Evolutionary conservation across 164 flowering plant genomes (phyloP).

Genomic region (Paratinospora sagittata): DNA sequence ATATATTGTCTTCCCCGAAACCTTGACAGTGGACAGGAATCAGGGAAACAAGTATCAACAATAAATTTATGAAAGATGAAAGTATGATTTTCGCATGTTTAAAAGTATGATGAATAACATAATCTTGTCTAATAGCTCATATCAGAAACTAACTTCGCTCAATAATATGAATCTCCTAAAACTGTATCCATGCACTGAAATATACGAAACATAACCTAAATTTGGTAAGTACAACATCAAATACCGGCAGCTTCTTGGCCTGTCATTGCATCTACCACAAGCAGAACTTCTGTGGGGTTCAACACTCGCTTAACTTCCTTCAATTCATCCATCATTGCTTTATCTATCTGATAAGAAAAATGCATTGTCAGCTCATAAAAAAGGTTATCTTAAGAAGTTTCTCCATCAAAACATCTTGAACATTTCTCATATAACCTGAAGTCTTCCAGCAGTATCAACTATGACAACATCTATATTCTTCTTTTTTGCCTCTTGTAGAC

Average conservation of each 20-base stretch:
- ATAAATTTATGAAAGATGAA: too few relatives aligned
- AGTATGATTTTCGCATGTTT: too few relatives aligned
- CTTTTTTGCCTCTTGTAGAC: constrained; percentile 76
- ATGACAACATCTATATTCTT: constrained; percentile 82
- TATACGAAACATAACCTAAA: not conserved
- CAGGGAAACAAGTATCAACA: not conserved
- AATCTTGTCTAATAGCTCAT: not conserved
- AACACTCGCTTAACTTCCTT: constrained; percentile 78
- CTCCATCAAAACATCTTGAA: not conserved
- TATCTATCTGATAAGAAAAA: constrained; percentile 62
- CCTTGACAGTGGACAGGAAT: not conserved
- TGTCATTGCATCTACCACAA: constrained; percentile 99
- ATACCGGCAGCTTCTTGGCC: constrained; percentile 99
- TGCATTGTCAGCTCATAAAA: constrained; percentile 7
- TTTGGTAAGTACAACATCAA: not conserved
- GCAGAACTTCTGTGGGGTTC: constrained; percentile 90
- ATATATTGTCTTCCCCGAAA: not conserved
- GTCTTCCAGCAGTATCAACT: constrained; percentile 98
- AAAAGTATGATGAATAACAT: too few relatives aligned
- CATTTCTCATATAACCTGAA: constrained; percentile 55
- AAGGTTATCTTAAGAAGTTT: not conserved
- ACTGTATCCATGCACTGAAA: not conserved
- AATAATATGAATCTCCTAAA: not conserved
- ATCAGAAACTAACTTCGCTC: not conserved
- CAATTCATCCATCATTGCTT: constrained; percentile 95